Percentiles rank a stretch among this genome's conserved stretches.
phyloP scores from a whole-genome alignment of 495 filamentous ascomycete genomes.

The Cudoniella acicularis region DNA sequence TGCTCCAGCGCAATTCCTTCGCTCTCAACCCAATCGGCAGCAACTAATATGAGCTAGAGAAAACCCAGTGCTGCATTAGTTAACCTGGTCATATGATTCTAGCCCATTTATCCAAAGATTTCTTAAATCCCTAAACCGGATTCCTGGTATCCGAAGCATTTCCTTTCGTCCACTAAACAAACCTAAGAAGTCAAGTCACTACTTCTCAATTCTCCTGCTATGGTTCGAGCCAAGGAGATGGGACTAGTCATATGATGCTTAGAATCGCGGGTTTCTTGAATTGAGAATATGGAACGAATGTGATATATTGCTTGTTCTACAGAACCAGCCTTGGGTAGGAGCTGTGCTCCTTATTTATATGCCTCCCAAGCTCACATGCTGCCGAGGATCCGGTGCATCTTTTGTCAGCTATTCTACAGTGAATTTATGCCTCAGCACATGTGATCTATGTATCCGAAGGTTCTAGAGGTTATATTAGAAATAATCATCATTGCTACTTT shows the following conservation, averaged over 20 bases:
- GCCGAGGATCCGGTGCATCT: too few relatives aligned
- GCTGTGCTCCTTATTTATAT: too few relatives aligned
- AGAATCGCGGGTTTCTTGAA: constrained; percentile 1
- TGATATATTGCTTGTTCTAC: too few relatives aligned
- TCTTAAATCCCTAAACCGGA: background rate
- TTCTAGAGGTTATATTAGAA: too few relatives aligned
- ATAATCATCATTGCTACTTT: too few relatives aligned
- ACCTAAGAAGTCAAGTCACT: background rate
- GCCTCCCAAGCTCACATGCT: too few relatives aligned
- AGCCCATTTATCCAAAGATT: background rate
- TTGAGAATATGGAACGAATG: too few relatives aligned
- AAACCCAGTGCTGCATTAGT: background rate
- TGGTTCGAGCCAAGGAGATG: constrained; percentile 1
- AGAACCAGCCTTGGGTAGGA: too few relatives aligned
- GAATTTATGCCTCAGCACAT: too few relatives aligned
- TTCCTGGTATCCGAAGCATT: background rate
- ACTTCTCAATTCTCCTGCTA: background rate
- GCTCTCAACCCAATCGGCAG: background rate
- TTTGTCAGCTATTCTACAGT: too few relatives aligned
- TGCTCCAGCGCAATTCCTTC: background rate
- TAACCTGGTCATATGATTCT: background rate
- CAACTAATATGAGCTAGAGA: background rate
- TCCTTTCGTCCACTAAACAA: background rate
- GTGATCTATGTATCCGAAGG: too few relatives aligned
- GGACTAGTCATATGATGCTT: background rate